phyloP scores from a whole-genome alignment of 1,139 yeast genomes.

The Kodamaea alishanica region DNA sequence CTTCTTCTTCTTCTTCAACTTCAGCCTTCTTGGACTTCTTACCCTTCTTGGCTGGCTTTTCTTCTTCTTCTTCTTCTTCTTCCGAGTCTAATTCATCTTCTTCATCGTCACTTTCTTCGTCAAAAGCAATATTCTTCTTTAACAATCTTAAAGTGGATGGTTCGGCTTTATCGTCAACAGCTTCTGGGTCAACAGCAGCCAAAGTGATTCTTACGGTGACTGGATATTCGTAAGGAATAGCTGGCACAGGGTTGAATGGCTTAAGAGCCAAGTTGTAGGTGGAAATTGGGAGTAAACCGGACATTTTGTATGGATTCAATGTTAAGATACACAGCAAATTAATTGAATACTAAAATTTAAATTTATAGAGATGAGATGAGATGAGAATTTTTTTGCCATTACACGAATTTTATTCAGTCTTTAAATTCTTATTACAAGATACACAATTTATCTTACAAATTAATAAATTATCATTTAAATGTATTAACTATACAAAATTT shows the following conservation, averaged over 20 bases:
- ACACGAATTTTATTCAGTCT: neutral
- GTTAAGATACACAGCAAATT: constrained; percentile 1
- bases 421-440: no score
- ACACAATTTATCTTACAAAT: no score
- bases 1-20: constrained; percentile 47
- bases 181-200: constrained; percentile 92
- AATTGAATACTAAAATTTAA: constrained; percentile 3
- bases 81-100: constrained; percentile 38
- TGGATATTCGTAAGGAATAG: constrained; percentile 81
- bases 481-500: constrained; percentile 38
- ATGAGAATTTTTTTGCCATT: constrained; percentile 1
- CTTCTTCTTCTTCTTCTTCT: constrained; percentile 56
- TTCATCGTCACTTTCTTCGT: constrained; percentile 46
- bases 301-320: constrained; percentile 35
- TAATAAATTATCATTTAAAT: constrained; percentile 11
- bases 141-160: constrained; percentile 90
- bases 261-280: constrained; percentile 78
- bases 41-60: constrained; percentile 20
- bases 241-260: constrained; percentile 86
- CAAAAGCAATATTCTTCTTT: constrained; percentile 60
- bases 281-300: constrained; percentile 74
- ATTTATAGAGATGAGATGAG: constrained; percentile 6
- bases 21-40: constrained; percentile 23
- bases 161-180: constrained; percentile 71
- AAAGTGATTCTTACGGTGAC: constrained; percentile 86